Evolutionary conservation across 495 filamentous ascomycete genomes (phyloP), one percentile per base, ranked within the genome.

Genomic region (Neurospora sp.): DNA sequence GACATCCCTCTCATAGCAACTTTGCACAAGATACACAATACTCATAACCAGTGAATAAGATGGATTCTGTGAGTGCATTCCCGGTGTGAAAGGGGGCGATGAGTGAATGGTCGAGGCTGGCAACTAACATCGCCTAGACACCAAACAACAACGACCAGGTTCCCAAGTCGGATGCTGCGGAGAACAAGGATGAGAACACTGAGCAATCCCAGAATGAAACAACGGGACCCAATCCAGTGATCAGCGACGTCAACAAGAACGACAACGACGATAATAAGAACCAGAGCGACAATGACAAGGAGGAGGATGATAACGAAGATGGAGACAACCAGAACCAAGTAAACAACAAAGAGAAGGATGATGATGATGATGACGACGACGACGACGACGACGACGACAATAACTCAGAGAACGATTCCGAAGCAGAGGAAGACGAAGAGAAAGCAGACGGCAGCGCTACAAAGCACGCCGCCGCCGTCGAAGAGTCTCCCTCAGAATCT

Each of bases 11-110:
- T 40, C 53, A 35, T 35, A 66, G 53, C 53, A 37, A 35, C 14
- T 35, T 18, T 66, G 14, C 53, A 16, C 53, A 35, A 35, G 9
- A 66, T 18, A 66, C 27, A 16, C 53, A 12, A 31, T 59, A 59
- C 22, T 14, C 48, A 35, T 9, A 35, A 10, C 27, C 53, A 9
- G 53, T 18, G 1, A 35, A 37, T 14, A 72, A 59, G 68, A 79
- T 81, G 79, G 71, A 72, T 73, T 77, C 79, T 16, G 79, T 79
- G 75, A 76, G 76, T 66, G 53, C 10, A 61, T 18, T 12, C 27
- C 1, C 14, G 53, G 35, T 0, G 35, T 37, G 35, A 37, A 37
- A 37, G 35, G 35, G 35, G 35, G 35, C 5, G 35, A 37, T 37
- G 35, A 6, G 35, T 37, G 35, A 37, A 37, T 37, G 35, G 35